These are phyloP conservation scores for Scutellaria minor DNA, from an alignment of 257 asterid species.

Conservation along the genomic window DNA sequence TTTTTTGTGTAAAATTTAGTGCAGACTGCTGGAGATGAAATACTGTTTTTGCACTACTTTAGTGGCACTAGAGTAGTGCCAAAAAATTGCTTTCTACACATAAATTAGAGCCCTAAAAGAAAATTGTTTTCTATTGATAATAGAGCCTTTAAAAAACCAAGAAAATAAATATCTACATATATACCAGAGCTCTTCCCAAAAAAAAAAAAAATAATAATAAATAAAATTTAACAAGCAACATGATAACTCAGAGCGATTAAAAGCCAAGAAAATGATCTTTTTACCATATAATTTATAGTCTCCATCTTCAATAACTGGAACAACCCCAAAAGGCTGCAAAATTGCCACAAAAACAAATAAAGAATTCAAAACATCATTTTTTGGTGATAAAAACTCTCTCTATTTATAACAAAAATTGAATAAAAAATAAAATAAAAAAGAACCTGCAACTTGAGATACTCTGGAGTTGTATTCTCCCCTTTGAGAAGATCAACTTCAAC, in stretches of 20 bases:
- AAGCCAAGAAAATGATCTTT: background rate
- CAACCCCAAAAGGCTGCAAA: constrained; percentile 56
- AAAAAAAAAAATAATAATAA: background rate
- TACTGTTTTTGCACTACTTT: too few relatives aligned
- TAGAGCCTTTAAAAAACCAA: background rate
- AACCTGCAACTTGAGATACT: constrained; percentile 37
- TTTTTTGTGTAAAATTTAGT: too few relatives aligned
- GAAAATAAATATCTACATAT: background rate
- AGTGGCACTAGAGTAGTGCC: too few relatives aligned
- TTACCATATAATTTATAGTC: constrained; percentile 58
- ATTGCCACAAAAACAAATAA: background rate
- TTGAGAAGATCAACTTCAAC: constrained; percentile 35
- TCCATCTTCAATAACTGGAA: constrained; percentile 58
- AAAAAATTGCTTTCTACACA: background rate
- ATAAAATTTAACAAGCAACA: background rate
- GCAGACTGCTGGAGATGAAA: too few relatives aligned
- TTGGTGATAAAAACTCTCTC: background rate
- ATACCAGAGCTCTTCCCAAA: background rate
- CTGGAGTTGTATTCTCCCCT: constrained; percentile 30
- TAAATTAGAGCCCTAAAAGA: constrained; percentile 3
- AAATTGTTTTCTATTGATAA: too few relatives aligned
- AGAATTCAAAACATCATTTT: background rate
- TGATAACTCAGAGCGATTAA: background rate
- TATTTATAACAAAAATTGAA: background rate
- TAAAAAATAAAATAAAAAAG: background rate